Conservation (phyloP, 1,284 basidiomycete species). For the Ustilago sp. region DNA sequence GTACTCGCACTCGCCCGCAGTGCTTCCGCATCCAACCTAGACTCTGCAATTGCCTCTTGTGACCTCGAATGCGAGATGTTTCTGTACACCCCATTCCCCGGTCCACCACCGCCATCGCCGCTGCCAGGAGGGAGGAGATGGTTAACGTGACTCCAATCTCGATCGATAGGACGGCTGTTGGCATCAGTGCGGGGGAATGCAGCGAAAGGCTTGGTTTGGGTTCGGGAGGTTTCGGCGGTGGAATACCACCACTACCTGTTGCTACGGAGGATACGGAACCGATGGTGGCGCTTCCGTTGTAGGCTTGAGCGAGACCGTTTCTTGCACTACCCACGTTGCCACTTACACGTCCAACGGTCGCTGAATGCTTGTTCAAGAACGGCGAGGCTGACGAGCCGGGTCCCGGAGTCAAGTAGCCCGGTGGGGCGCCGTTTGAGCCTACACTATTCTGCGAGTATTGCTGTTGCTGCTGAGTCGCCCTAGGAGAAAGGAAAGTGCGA, state of each 20-base stretch:
- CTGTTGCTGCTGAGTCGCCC: conserved; percentile 8
- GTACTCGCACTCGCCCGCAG: conserved; percentile 38
- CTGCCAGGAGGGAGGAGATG: conserved; percentile 18
- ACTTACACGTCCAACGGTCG: conserved; percentile 37
- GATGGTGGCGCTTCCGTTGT: conserved; percentile 22
- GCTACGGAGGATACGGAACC: conserved; percentile 19
- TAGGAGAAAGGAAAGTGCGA: conserved; percentile 21
- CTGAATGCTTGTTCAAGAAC: conserved; percentile 52
- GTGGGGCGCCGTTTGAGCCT: conserved; percentile 7
- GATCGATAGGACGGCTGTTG: conserved; percentile 9
- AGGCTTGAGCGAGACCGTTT: conserved; percentile 33
- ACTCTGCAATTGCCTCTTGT: conserved; percentile 31
- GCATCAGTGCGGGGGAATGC: conserved; percentile 31
- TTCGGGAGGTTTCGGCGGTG: conserved; percentile 41
- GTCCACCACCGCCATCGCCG: conserved; percentile 10
- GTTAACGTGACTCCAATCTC: not conserved
- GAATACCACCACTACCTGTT: conserved; percentile 2
- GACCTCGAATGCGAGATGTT: conserved; percentile 29
- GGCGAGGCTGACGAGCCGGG: conserved; percentile 45
- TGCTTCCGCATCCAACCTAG: conserved; percentile 36
- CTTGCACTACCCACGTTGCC: conserved; percentile 19
- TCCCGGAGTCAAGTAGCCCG: conserved; percentile 31
- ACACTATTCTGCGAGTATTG: conserved; percentile 4
- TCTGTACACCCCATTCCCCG: conserved; percentile 19
- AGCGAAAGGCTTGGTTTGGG: conserved; percentile 38